These are phyloP conservation scores for Rhizopus microsporus DNA, from an alignment of 371 early-diverging fungal genomes.

Conservation along the genomic window DNA sequence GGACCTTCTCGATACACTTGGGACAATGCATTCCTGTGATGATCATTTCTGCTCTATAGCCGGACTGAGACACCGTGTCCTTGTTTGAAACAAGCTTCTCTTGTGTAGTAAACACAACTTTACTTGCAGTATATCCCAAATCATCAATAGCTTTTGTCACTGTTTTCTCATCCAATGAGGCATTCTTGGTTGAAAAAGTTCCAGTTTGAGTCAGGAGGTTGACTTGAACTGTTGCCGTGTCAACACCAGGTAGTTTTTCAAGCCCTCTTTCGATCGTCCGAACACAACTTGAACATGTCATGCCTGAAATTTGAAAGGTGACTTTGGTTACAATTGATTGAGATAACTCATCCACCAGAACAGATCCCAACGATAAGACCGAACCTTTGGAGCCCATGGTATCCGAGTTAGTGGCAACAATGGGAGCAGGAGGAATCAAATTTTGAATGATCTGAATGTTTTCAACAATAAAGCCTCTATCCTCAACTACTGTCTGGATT, in stretches of 20 bases:
- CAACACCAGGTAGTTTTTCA: slow-evolving; percentile 63
- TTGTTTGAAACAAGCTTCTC: neutral
- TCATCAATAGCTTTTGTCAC: slow-evolving; percentile 55
- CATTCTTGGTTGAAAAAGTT: slow-evolving; percentile 38
- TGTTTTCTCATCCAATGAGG: slow-evolving; percentile 28
- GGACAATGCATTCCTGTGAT: slow-evolving; percentile 73
- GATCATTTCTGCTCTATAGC: slow-evolving; percentile 32
- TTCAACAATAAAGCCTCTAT: slow-evolving; percentile 40
- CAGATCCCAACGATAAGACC: slow-evolving; percentile 25
- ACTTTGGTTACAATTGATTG: slow-evolving; percentile 39
- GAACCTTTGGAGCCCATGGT: slow-evolving; percentile 12
- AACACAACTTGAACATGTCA: slow-evolving; percentile 87
- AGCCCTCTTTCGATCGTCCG: slow-evolving; percentile 76
- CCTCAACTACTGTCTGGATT: slow-evolving; percentile 34
- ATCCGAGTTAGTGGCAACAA: slow-evolving; percentile 7
- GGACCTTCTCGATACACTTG: slow-evolving; percentile 63
- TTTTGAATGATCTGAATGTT: slow-evolving; percentile 51
- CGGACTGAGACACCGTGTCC: neutral
- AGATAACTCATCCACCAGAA: slow-evolving; percentile 24
- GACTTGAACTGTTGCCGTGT: slow-evolving; percentile 62
- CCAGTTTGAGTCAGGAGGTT: slow-evolving; percentile 74
- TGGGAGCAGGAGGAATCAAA: slow-evolving; percentile 32
- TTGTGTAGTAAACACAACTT: slow-evolving; percentile 28
- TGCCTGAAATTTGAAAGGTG: slow-evolving; percentile 80
- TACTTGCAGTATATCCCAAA: slow-evolving; percentile 62